Conservation (phyloP, 2,329 filamentous ascomycete species). For the Fusarium oxysporum region DNA sequence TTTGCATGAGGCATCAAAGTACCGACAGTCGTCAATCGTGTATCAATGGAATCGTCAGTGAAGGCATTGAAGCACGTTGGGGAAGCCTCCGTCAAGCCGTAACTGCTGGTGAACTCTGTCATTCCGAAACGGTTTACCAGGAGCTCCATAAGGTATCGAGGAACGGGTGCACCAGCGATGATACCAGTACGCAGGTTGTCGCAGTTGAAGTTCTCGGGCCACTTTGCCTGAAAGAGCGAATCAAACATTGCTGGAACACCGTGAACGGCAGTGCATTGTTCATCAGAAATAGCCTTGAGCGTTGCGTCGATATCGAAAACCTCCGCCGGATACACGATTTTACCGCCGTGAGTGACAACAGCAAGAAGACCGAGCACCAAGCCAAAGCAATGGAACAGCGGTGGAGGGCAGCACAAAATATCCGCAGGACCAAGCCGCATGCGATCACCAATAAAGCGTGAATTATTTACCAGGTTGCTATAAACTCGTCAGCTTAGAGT, state of each 20-base stretch:
- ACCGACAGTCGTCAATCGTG: conserved; percentile 77
- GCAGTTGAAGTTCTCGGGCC: conserved; percentile 56
- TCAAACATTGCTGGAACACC: conserved; percentile 90
- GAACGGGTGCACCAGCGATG: conserved; percentile 82
- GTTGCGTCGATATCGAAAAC: conserved; percentile 77
- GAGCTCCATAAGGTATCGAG: conserved; percentile 78
- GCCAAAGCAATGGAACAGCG: conserved; percentile 88
- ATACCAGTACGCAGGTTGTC: conserved; percentile 77
- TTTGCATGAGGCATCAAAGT: conserved; percentile 79
- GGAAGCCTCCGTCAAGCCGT: conserved; percentile 80
- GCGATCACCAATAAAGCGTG: conserved; percentile 77
- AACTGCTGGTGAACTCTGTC: conserved; percentile 77
- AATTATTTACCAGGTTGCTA: conserved; percentile 73
- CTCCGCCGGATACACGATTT: conserved; percentile 80
- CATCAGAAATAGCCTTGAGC: conserved; percentile 73
- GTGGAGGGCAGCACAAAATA: conserved; percentile 82
- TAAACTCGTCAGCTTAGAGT: conserved; percentile 8
- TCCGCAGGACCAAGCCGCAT: conserved; percentile 76
- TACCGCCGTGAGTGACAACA: conserved; percentile 78
- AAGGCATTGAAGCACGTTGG: conserved; percentile 86
- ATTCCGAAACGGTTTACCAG: conserved; percentile 79
- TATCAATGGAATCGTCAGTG: conserved; percentile 75
- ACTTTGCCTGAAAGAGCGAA: conserved; percentile 64
- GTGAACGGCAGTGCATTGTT: conserved; percentile 79
- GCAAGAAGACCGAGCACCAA: conserved; percentile 81